Percentiles rank a stretch among this genome's conserved stretches.
phyloP scores from a whole-genome alignment of 1,284 basidiomycete genomes.

The Garcileccinum viscosum region DNA sequence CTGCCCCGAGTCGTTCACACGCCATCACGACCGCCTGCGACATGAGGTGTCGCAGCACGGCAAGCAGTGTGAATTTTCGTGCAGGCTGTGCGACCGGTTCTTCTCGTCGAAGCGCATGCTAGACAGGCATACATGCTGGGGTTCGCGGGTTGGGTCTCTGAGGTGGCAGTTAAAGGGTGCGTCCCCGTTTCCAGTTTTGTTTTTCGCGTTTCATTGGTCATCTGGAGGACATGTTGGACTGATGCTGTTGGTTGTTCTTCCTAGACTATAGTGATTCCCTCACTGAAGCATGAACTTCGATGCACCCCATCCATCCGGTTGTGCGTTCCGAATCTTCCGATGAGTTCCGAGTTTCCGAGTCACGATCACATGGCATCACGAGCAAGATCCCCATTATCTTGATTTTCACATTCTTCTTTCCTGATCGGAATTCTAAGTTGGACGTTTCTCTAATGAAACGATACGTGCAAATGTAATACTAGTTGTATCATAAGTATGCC shows the following conservation, averaged over 20 bases:
- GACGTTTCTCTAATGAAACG: not conserved
- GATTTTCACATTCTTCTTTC: no score
- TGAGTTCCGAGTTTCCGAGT: not conserved
- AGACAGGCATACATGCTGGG: constrained; percentile 13
- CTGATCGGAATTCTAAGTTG: not conserved
- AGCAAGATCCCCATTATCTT: not conserved
- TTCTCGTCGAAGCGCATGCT: constrained; percentile 9
- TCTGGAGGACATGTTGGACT: not conserved
- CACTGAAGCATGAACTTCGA: not conserved
- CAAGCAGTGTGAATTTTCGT: constrained; percentile 10
- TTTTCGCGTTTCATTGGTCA: not conserved
- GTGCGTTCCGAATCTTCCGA: not conserved
- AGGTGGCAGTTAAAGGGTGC: constrained; percentile 11
- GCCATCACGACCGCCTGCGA: constrained; percentile 10
- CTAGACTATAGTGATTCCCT: not conserved
- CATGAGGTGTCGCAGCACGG: constrained; percentile 12
- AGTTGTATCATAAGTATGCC: not conserved
- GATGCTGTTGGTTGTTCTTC: not conserved
- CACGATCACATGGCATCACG: not conserved
- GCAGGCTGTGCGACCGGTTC: constrained; percentile 6
- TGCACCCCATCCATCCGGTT: not conserved
- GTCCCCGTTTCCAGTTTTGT: not conserved
- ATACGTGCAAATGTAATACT: not conserved
- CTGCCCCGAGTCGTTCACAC: constrained; percentile 7
- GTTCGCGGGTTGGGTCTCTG: constrained; percentile 1